Evolutionary conservation across 768 basidiomycete species (phyloP), one percentile per base, ranked within the genome.

Genomic region (Serendipita sp.): DNA sequence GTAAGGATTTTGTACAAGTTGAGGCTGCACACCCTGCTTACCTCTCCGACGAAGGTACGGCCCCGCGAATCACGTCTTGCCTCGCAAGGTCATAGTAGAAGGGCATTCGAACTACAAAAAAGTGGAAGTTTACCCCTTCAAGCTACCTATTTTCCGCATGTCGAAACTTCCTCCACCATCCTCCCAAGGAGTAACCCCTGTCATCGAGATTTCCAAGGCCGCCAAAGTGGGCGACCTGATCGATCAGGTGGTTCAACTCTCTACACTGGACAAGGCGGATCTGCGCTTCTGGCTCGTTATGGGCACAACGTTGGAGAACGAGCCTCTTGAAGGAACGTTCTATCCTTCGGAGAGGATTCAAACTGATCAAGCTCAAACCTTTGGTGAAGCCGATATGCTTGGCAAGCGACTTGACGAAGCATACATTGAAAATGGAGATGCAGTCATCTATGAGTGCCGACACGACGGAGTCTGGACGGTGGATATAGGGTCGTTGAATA

Each of bases 371-470:
- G 48, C 65, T 3, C 61, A 42, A 9, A 41, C 28, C 31, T 58
- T 65, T 38, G 31, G 56, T 43, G 41, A 33, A 24, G 53, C 43
- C 50, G 24, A 28, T 65, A 84, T 4, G 75, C 76, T 22, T 74
- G 75, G 34, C 76, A 58, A 71, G 77, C 60, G 63, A 2, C 50
- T 45, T 20, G 48, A 77, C 74, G 66, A 79, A 78, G 64, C 65
- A 20, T 50, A 38, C 0, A 71, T 89, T 14, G 82, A 82, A 51
- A 85, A 71, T 2, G 84, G 81, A 26, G 89, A 92, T 68, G 74
- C 77, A 1, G 85, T 93, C 71, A 81, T 84, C 1, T 80, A 92
- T n/a, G 92, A 96, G 67, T 80, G 85, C 69, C 80, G 82, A 68
- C 69, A 73, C 38, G 68, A 75, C n/a, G 79, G 76, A 44, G 74